Evolutionary conservation across 345 rosid genomes (phyloP).

Genomic region (Linum trigynum): DNA sequence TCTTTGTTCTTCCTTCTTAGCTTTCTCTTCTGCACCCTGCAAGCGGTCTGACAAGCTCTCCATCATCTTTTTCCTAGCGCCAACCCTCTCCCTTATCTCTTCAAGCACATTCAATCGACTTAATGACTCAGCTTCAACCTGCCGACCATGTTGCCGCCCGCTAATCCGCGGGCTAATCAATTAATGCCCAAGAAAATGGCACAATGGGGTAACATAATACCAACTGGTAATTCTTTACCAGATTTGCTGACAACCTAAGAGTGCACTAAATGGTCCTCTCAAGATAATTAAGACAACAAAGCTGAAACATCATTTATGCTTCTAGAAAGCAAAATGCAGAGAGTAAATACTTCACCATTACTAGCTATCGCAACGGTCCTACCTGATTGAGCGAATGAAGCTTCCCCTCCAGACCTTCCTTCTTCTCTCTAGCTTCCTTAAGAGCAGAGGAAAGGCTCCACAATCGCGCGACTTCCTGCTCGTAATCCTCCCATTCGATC

Average conservation of each 20-base stretch:
- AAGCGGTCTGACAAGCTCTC: slow-evolving; percentile 33
- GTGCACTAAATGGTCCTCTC: background rate
- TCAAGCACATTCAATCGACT: slow-evolving; percentile 63
- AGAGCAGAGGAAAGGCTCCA: slow-evolving; percentile 84
- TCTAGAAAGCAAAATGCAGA: too few relatives aligned
- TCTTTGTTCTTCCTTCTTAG: slow-evolving; percentile 56
- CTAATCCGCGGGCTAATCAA: slow-evolving; percentile 67
- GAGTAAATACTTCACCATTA: too few relatives aligned
- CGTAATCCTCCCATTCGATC: slow-evolving; percentile 93
- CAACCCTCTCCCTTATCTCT: slow-evolving; percentile 68
- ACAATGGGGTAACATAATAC: background rate
- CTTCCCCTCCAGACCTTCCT: slow-evolving; percentile 40
- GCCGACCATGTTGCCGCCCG: slow-evolving; percentile 59
- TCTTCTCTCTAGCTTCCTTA: slow-evolving; percentile 51
- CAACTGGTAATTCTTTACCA: background rate
- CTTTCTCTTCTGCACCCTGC: slow-evolving; percentile 41
- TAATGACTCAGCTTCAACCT: slow-evolving; percentile 73
- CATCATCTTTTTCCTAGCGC: slow-evolving; percentile 41
- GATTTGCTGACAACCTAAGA: background rate
- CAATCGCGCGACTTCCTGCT: slow-evolving; percentile 68
- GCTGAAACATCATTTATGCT: too few relatives aligned
- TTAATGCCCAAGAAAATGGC: slow-evolving; percentile 38
- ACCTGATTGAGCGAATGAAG: slow-evolving; percentile 76
- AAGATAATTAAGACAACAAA: too few relatives aligned
- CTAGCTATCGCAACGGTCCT: slow-evolving; percentile 10